These are phyloP conservation scores for Zasmidium citrigriseum DNA, from an alignment of 2,329 filamentous ascomycete species.

Conservation along the genomic window DNA sequence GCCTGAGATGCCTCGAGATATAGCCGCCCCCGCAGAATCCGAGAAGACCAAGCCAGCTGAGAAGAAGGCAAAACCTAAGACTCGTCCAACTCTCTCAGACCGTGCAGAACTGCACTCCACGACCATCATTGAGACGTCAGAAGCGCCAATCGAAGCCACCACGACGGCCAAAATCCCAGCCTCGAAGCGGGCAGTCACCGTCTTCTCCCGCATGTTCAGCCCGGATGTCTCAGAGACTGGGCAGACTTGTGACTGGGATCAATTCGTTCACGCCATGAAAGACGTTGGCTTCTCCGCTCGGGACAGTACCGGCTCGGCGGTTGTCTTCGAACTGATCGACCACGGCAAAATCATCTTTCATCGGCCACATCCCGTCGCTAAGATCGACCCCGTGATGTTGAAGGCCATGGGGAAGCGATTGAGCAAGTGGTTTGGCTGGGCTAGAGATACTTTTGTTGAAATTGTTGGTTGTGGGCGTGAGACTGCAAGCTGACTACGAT, in stretches of 20 bases:
- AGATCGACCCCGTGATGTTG: no score
- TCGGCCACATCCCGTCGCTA: slow-evolving; percentile 4
- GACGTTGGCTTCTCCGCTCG: slow-evolving; percentile 1
- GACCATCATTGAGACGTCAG: no score
- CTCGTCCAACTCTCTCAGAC: no score
- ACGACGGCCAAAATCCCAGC: not conserved
- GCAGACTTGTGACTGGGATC: slow-evolving; percentile 2
- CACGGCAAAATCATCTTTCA: not conserved
- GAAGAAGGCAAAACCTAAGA: not conserved
- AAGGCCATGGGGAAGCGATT: no score
- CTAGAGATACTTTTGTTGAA: no score
- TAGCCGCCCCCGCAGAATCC: not conserved
- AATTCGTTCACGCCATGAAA: slow-evolving; percentile 3
- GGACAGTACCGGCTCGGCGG: slow-evolving; percentile 2
- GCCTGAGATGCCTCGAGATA: not conserved
- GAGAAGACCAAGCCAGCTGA: not conserved
- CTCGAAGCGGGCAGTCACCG: not conserved
- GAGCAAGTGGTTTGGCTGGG: no score
- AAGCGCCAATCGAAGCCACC: not conserved
- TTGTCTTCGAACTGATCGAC: not conserved
- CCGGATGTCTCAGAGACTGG: not conserved
- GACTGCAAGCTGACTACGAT: no score
- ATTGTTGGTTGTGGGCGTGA: no score
- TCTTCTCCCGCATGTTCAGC: slow-evolving; percentile 3
- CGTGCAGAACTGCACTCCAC: no score